Percentiles rank a stretch among this genome's conserved stretches.
These are phyloP conservation scores for Quercus variabilis DNA, from an alignment of 306 rosid genomes.

Conservation along the genomic window DNA sequence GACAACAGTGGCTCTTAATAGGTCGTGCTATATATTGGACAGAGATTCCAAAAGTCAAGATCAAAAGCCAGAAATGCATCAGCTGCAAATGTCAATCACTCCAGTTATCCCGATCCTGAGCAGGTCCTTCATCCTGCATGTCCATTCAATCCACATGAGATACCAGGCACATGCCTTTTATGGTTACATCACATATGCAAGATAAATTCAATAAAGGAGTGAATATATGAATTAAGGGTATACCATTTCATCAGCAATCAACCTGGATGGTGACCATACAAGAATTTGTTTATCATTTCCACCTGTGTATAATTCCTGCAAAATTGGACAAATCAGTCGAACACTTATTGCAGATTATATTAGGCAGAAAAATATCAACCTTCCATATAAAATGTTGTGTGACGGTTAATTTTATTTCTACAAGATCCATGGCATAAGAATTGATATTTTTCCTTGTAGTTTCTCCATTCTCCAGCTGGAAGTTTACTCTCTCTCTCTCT, in stretches of 20 bases:
- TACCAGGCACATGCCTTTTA: slow-evolving; percentile 2
- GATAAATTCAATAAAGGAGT: slow-evolving; percentile 1
- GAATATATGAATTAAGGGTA: slow-evolving; percentile 2
- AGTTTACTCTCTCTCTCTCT: no score
- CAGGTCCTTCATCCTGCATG: slow-evolving; percentile 53
- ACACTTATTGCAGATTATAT: neutral
- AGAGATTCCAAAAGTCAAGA: neutral
- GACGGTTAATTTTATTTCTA: neutral
- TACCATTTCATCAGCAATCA: slow-evolving; percentile 50
- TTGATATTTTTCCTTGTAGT: neutral
- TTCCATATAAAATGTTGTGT: neutral
- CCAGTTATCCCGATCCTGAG: slow-evolving; percentile 74
- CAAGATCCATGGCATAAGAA: neutral
- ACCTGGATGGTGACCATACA: slow-evolving; percentile 77
- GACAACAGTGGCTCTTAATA: neutral
- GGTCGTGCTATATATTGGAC: neutral
- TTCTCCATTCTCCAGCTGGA: neutral
- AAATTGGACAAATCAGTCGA: slow-evolving; percentile 1
- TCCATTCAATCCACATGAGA: slow-evolving; percentile 36
- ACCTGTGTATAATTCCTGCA: slow-evolving; percentile 87
- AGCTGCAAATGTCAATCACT: slow-evolving; percentile 47
- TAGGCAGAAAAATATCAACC: neutral
- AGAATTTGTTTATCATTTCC: slow-evolving; percentile 92
- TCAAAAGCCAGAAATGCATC: neutral
- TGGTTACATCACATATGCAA: neutral